Evolutionary conservation across 257 asterid species (phyloP).

Genomic region (Leptodermis oblonga): DNA sequence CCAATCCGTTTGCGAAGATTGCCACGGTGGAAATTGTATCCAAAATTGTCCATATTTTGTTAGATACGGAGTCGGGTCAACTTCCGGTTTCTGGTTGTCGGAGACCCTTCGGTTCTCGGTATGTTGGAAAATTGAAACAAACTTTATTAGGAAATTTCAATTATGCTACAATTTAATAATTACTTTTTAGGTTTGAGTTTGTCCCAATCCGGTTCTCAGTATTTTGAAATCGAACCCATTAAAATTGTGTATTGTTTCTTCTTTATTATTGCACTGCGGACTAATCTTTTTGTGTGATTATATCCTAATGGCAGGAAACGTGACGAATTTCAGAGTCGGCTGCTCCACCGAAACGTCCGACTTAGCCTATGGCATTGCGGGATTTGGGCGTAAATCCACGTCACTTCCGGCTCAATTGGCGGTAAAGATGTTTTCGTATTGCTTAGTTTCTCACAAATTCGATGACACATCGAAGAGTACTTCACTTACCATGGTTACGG

Average conservation of each 20-base stretch:
- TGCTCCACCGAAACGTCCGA: constrained; percentile 37
- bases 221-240: too few species aligned
- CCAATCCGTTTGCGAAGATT: constrained; percentile 23
- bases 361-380: constrained; percentile 50
- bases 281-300: too few species aligned
- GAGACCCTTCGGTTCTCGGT: constrained; percentile 33
- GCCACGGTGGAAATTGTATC: constrained; percentile 23
- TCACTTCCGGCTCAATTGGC: constrained; percentile 48
- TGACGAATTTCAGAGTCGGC: constrained; percentile 34
- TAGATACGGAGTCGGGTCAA: constrained; percentile 48
- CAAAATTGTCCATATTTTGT: constrained; percentile 38
- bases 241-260: too few species aligned
- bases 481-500: constrained; percentile 27
- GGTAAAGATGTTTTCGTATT: constrained; percentile 45
- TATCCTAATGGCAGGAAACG: too few species aligned
- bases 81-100: constrained; percentile 36
- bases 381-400: constrained; percentile 52
- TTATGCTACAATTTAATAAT: too few species aligned
- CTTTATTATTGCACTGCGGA: too few species aligned
- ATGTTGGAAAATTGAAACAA: too few species aligned
- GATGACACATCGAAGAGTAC: constrained; percentile 40
- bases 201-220: too few species aligned
- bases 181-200: too few species aligned
- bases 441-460: constrained; percentile 44
- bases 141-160: too few species aligned